Conservation (phyloP, 1,284 basidiomycete genomes). For the Kwoniella shivajii region DNA sequence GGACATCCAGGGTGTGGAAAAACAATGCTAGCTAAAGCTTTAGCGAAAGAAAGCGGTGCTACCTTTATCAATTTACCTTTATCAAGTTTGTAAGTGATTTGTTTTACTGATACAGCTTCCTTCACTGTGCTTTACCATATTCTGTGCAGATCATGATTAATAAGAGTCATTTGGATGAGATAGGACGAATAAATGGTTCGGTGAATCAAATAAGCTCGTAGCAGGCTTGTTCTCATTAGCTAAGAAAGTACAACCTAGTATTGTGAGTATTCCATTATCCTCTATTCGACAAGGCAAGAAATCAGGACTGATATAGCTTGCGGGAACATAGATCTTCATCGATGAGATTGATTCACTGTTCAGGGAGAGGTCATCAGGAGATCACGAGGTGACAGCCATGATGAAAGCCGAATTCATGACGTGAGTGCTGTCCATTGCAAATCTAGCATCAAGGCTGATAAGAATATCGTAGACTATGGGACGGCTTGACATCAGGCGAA, state of each 20-base stretch:
- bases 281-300: background rate
- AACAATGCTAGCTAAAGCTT: slow-evolving; percentile 92
- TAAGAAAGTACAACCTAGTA: slow-evolving; percentile 70
- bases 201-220: slow-evolving; percentile 97
- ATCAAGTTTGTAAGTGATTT: slow-evolving; percentile 60
- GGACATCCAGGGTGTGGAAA: slow-evolving; percentile 93
- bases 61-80: slow-evolving; percentile 90
- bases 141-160: too few relatives aligned
- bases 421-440: slow-evolving; percentile 60
- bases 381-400: slow-evolving; percentile 98
- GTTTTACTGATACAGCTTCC: too few relatives aligned
- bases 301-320: background rate
- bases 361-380: slow-evolving; percentile 78
- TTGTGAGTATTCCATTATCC: slow-evolving; percentile 50
- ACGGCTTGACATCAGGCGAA: slow-evolving; percentile 82
- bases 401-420: slow-evolving; percentile 99
- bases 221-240: slow-evolving; percentile 79
- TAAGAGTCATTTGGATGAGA: background rate
- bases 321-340: slow-evolving; percentile 64
- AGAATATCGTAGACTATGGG: slow-evolving; percentile 74
- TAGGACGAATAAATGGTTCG: slow-evolving; percentile 88
- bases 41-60: slow-evolving; percentile 94
- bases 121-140: background rate
- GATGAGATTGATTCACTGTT: slow-evolving; percentile 88
- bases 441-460: background rate